Evolutionary conservation across 495 filamentous ascomycete genomes (phyloP), one percentile per base, ranked within the genome.

Genomic region (Cladorrhinum samala): DNA sequence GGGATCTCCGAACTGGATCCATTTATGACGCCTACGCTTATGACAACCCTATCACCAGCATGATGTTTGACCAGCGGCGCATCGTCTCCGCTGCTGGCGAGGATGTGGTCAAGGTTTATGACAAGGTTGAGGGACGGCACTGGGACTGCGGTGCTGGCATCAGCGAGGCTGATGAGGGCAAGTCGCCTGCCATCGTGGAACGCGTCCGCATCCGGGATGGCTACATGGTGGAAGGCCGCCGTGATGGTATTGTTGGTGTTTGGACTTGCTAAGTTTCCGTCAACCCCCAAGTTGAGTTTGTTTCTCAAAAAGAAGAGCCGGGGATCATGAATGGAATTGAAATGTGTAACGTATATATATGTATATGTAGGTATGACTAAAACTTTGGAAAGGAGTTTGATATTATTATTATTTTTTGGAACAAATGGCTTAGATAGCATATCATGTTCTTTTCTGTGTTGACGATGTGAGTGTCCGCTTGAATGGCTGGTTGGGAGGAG

Each of bases 1-100:
- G 93, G 93, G 93, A 99, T 73, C 84, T 99, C 40, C 87, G 93
- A 38, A 99, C 87, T 13, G 93, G 93, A 37, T 91, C 90, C 13
- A 96, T 99, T 59, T 89, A 86, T 64, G 93, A 99, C 65, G 94
- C 91, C 25, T 99, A 88, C 63, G 93, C 93, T 40, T 99, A 96
- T 67, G 90, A 96, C 64, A 78, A 89, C 62, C 85, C 92, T 0
- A 80, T 99, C 56, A 95, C 89, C 20, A 91, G 86, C 75, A 97
- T 97, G 93, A 93, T 93, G 84, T 99, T 99, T 62, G 93, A 99
- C 68, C 75, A 78, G 11, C 84, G 91, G 23, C 83, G 93, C 39
- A 99, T 99, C 55, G 91, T 92, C 7, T 82, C 89, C 41, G 91
- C 93, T 2, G 90, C 89, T 0, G 87, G 91, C 43, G 92, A 97